Conservation (phyloP, 2,329 filamentous ascomycete genomes). For the Alternaria sp. region DNA sequence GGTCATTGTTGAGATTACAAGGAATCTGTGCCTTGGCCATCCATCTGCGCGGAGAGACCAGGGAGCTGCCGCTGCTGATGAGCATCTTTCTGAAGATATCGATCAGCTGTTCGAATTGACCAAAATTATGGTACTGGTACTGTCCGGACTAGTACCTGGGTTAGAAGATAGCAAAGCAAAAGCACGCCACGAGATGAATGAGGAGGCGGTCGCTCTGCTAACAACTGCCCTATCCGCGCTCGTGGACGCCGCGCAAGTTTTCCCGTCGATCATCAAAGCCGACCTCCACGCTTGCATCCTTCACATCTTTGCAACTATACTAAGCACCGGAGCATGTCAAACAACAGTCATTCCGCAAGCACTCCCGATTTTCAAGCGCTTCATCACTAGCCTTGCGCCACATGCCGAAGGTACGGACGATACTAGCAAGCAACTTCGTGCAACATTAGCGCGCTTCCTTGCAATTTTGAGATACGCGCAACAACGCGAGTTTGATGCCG, state of each 20-base stretch:
- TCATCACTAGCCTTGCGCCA: constrained; percentile 76
- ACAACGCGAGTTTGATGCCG: constrained; percentile 77
- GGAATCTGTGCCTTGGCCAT: constrained; percentile 88
- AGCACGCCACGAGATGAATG: constrained; percentile 80
- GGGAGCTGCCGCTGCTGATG: constrained; percentile 63
- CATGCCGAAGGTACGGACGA: constrained; percentile 55
- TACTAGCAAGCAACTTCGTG: constrained; percentile 76
- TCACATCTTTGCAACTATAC: constrained; percentile 93
- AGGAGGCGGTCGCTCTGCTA: constrained; percentile 85
- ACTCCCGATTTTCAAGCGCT: constrained; percentile 89
- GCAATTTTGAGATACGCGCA: constrained; percentile 80
- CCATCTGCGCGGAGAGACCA: constrained; percentile 81
- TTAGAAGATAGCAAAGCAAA: constrained; percentile 66
- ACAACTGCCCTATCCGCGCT: constrained; percentile 84
- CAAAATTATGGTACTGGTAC: constrained; percentile 91
- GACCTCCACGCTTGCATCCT: constrained; percentile 96
- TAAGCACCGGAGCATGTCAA: constrained; percentile 88
- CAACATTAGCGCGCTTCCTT: constrained; percentile 83
- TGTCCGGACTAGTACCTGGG: constrained; percentile 87
- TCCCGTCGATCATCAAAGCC: constrained; percentile 94
- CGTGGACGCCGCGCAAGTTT: constrained; percentile 93
- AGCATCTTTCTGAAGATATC: constrained; percentile 92
- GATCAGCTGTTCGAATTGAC: constrained; percentile 98
- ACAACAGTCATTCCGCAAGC: constrained; percentile 88
- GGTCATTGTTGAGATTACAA: constrained; percentile 92